Evolutionary conservation across 257 asterid species (phyloP).

Genomic region (Solanum sitiens): DNA sequence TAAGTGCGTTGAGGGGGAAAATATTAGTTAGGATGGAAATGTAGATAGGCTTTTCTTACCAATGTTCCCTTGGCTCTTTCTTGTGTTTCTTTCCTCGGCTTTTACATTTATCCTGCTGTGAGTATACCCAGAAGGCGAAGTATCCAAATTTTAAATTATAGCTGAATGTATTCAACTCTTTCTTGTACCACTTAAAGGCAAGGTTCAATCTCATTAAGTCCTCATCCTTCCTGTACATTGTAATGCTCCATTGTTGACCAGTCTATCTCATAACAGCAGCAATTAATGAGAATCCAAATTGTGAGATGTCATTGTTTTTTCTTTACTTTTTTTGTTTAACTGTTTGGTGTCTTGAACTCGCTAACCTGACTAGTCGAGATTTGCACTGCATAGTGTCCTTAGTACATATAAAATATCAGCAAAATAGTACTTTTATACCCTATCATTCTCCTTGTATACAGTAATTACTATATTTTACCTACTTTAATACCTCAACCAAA

Average conservation of each 20-base stretch:
- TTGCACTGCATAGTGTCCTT: background rate
- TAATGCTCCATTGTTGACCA: background rate
- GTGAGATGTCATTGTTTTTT: background rate
- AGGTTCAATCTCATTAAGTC: background rate
- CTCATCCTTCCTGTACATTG: background rate
- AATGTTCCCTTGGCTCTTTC: constrained; percentile 4
- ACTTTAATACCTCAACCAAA: background rate
- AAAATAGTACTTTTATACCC: background rate
- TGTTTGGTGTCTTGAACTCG: background rate
- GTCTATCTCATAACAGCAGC: background rate
- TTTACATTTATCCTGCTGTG: background rate
- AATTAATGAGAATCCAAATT: background rate
- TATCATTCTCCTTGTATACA: background rate
- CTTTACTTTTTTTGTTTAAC: background rate
- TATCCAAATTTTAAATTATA: background rate
- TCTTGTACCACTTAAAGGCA: background rate
- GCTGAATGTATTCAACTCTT: background rate
- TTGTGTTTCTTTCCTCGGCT: background rate
- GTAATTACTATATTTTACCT: background rate
- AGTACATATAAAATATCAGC: background rate
- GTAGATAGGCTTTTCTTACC: constrained; percentile 1
- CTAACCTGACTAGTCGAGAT: background rate
- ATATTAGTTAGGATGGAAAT: constrained; percentile 2
- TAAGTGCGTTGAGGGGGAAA: constrained; percentile 16
- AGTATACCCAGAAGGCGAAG: background rate